A percentile compares a stretch with the other conserved stretches of the same genome.
phyloP scores from a whole-genome alignment of 306 rosid genomes.

The Heteromeles arbutifolia region DNA sequence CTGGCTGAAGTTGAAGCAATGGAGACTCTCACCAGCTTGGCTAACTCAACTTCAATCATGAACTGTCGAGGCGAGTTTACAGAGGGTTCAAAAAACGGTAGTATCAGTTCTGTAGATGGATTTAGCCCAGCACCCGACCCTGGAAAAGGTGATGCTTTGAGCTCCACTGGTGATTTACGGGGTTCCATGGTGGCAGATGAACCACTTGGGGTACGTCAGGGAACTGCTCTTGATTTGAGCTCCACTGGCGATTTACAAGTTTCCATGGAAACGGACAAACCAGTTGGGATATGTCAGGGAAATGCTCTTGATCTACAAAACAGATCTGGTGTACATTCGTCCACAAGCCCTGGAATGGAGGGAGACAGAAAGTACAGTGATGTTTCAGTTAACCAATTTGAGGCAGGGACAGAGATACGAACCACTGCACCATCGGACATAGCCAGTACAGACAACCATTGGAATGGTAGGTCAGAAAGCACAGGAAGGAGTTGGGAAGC shows the following conservation, averaged over 20 bases:
- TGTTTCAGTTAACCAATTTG: slow-evolving; percentile 51
- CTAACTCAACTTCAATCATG: slow-evolving; percentile 65
- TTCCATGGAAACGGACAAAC: slow-evolving; percentile 45
- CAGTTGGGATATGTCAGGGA: slow-evolving; percentile 19
- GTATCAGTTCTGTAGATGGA: slow-evolving; percentile 56
- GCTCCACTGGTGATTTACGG: slow-evolving; percentile 66
- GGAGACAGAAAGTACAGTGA: slow-evolving; percentile 42
- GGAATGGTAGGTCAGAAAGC: slow-evolving; percentile 61
- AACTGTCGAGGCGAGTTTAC: slow-evolving; percentile 55
- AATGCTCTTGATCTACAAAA: slow-evolving; percentile 46
- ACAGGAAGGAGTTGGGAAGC: slow-evolving; percentile 41
- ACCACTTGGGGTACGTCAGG: slow-evolving; percentile 20
- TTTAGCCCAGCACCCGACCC: slow-evolving; percentile 68
- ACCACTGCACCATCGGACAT: slow-evolving; percentile 38
- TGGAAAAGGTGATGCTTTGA: slow-evolving; percentile 75
- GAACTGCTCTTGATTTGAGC: slow-evolving; percentile 41
- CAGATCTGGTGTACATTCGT: slow-evolving; percentile 35
- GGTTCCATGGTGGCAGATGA: slow-evolving; percentile 46
- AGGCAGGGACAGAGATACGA: slow-evolving; percentile 41
- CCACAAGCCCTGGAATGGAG: slow-evolving; percentile 40
- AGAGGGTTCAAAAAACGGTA: slow-evolving; percentile 61
- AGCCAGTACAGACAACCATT: slow-evolving; percentile 32
- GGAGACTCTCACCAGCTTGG: slow-evolving; percentile 80
- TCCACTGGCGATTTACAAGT: slow-evolving; percentile 61
- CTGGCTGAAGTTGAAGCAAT: slow-evolving; percentile 98